Conservation (phyloP, 73 alveolate species). For the Blepharisma stoltei region DNA sequence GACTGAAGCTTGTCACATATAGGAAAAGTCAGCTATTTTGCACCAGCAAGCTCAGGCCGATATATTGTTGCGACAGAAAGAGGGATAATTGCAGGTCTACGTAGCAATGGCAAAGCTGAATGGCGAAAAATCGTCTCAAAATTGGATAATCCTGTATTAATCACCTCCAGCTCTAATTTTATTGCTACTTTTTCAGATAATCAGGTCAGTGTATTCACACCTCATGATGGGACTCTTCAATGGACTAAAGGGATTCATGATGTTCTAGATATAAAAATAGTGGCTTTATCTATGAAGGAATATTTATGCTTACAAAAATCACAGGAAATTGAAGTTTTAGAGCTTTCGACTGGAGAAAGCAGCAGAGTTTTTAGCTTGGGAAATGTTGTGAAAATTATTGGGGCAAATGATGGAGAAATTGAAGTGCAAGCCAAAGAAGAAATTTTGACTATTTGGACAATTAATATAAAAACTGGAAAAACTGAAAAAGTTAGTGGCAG, state of each 20-base stretch:
- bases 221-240: background rate
- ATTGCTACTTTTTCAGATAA: background rate
- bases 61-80: background rate
- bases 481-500: background rate
- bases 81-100: background rate
- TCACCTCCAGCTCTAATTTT: background rate
- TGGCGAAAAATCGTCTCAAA: constrained; percentile 16
- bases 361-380: background rate
- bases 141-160: background rate
- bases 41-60: background rate
- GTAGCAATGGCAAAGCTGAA: background rate
- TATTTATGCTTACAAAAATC: background rate
- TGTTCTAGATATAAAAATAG: background rate
- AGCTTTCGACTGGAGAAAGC: background rate
- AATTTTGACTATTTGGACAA: background rate
- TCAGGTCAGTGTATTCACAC: background rate
- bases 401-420: background rate
- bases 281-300: background rate
- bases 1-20: background rate
- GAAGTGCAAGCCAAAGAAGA: background rate
- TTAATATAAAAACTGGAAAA: background rate
- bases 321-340: background rate
- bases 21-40: constrained; percentile 1
- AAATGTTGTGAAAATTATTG: background rate
- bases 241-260: background rate